These are phyloP conservation scores for Cicer cuneatum DNA, from an alignment of 306 rosid genomes.

Conservation along the genomic window DNA sequence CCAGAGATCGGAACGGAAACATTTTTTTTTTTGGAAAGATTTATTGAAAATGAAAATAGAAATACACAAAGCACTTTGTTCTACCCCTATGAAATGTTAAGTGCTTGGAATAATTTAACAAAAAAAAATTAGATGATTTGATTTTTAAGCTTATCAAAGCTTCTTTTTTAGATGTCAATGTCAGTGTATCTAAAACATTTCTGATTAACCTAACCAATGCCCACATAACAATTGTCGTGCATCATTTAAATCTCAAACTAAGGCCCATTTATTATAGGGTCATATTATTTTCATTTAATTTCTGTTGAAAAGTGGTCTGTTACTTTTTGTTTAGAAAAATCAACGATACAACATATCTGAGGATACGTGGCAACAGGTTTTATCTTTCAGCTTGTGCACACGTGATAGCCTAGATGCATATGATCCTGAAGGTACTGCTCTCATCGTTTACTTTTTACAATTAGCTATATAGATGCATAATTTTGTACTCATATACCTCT, in stretches of 20 bases:
- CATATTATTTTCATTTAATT: conserved; percentile 37
- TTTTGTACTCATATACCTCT: conserved; percentile 16
- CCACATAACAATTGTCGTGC: neutral
- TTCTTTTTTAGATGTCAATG: neutral
- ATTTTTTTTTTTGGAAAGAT: neutral
- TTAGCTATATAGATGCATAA: conserved; percentile 20
- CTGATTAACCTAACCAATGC: neutral
- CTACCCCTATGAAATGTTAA: neutral
- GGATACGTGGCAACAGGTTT: conserved; percentile 97
- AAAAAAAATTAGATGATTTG: no score
- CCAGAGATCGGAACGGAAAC: neutral
- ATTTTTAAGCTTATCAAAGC: neutral
- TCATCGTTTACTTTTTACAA: conserved; percentile 23
- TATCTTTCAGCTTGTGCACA: conserved; percentile 91
- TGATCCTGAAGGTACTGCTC: conserved; percentile 88
- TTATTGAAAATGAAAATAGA: neutral
- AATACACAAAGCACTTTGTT: neutral
- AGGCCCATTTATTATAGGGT: conserved; percentile 18
- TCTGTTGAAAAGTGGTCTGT: conserved; percentile 49
- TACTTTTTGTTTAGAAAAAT: conserved; percentile 64
- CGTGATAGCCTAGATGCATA: conserved; percentile 89
- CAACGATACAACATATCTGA: conserved; percentile 95
- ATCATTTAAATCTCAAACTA: conserved; percentile 15
- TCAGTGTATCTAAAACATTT: neutral
- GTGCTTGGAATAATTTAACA: no score